Evolutionary conservation across 208 protist species (phyloP).

Genomic region (Crithidia expoeki): DNA sequence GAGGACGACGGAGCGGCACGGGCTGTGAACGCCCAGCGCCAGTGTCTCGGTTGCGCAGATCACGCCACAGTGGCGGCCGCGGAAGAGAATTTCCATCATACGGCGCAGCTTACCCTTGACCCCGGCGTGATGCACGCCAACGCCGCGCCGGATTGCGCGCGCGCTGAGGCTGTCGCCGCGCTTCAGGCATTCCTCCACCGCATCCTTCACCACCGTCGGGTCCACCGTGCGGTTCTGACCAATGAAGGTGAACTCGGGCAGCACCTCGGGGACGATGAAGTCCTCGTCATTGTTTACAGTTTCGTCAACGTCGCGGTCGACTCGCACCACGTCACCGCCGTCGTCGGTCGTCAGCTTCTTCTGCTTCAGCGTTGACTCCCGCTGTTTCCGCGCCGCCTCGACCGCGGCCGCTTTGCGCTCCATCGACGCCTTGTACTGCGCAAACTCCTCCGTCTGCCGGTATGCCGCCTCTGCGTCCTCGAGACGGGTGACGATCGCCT

Average conservation of each 20-base stretch:
- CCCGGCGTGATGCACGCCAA: constrained; percentile 94
- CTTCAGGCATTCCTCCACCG: constrained; percentile 72
- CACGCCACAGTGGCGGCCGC: constrained; percentile 85
- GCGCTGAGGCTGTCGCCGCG: constrained; percentile 71
- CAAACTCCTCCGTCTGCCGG: constrained; percentile 89
- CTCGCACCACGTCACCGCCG: constrained; percentile 66
- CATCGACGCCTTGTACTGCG: constrained; percentile 64
- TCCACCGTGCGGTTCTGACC: constrained; percentile 60
- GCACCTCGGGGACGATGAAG: constrained; percentile 78
- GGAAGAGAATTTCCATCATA: constrained; percentile 94
- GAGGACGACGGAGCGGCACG: constrained; percentile 94
- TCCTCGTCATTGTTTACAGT: constrained; percentile 55
- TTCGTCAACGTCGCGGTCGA: constrained; percentile 52
- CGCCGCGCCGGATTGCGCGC: constrained; percentile 81
- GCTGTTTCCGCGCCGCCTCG: constrained; percentile 63
- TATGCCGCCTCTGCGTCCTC: constrained; percentile 81
- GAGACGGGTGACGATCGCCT: constrained; percentile 75
- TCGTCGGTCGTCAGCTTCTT: constrained; percentile 76
- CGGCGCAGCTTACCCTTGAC: constrained; percentile 88
- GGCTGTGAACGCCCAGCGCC: constrained; percentile 96
- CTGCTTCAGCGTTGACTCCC: constrained; percentile 80
- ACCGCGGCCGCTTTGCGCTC: constrained; percentile 68
- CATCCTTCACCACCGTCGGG: constrained; percentile 41
- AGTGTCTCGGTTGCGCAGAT: constrained; percentile 94
- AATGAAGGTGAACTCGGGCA: constrained; percentile 90